phyloP scores from a whole-genome alignment of 2,329 filamentous ascomycete genomes.

The Penicillium crustosum region DNA sequence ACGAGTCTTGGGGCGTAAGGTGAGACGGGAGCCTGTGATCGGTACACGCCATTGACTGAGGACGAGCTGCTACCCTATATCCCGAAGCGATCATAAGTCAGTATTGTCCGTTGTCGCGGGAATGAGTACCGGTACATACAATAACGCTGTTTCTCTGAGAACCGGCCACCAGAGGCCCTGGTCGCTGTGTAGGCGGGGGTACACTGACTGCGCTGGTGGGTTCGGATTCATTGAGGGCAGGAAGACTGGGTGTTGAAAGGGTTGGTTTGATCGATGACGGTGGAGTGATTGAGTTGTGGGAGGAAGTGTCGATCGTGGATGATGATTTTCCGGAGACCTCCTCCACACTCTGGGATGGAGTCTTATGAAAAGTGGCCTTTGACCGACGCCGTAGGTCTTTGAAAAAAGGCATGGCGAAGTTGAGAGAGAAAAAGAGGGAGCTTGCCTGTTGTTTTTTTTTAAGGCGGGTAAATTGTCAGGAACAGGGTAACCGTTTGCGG shows the following conservation, averaged over 20 bases:
- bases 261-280: conserved; percentile 69
- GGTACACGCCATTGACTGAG: conserved; percentile 40
- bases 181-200: conserved; percentile 47
- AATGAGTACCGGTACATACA: conserved; percentile 31
- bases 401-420: conserved; percentile 59
- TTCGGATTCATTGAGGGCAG: conserved; percentile 51
- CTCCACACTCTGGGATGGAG: conserved; percentile 51
- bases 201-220: conserved; percentile 35
- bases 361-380: conserved; percentile 65
- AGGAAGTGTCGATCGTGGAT: conserved; percentile 59
- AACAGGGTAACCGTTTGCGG: conserved; percentile 34
- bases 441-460: conserved; percentile 6
- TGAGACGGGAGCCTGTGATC: conserved; percentile 64
- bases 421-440: conserved; percentile 7
- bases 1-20: conserved; percentile 77
- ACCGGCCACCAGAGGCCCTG: conserved; percentile 42
- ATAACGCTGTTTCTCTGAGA: conserved; percentile 46
- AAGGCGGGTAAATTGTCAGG: background rate
- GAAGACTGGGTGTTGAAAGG: conserved; percentile 64
- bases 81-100: conserved; percentile 4
- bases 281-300: conserved; percentile 67
- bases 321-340: conserved; percentile 64
- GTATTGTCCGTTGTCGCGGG: background rate
- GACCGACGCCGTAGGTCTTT: conserved; percentile 76
- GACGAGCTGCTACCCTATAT: conserved; percentile 38